These are phyloP conservation scores for Piloderma croceum DNA, from an alignment of 768 basidiomycete species.

Conservation along the genomic window DNA sequence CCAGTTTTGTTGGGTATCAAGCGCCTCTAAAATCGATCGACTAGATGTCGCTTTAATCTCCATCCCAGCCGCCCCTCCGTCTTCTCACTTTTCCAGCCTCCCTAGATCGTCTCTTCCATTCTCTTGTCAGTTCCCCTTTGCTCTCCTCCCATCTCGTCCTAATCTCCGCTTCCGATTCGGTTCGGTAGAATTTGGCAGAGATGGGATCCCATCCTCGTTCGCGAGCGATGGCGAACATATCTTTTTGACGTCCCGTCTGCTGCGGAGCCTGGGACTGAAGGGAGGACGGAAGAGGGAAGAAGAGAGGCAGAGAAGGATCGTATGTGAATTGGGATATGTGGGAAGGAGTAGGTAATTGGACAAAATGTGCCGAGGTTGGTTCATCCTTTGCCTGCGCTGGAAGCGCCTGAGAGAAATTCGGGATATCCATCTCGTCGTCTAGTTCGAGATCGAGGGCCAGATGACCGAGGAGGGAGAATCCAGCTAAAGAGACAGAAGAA, in stretches of 20 bases:
- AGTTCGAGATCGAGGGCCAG: constrained; percentile 70
- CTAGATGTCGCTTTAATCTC: no score
- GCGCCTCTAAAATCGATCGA: no score
- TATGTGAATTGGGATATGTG: constrained; percentile 30
- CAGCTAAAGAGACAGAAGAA: constrained; percentile 32
- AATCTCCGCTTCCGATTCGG: constrained; percentile 55
- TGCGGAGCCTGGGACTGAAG: constrained; percentile 10
- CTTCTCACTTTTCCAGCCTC: constrained; percentile 67
- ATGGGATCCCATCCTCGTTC: constrained; percentile 48
- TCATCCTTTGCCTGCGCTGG: constrained; percentile 4
- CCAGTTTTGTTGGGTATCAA: no score
- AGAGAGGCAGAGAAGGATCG: constrained; percentile 51
- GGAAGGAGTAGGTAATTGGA: constrained; percentile 5
- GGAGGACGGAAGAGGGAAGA: constrained; percentile 49
- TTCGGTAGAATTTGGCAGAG: constrained; percentile 43
- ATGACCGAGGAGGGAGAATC: constrained; percentile 72
- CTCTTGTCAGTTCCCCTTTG: constrained; percentile 61
- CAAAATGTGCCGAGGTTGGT: constrained; percentile 8
- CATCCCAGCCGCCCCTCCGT: constrained; percentile 45
- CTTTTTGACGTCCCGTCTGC: constrained; percentile 33
- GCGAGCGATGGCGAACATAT: constrained; percentile 44
- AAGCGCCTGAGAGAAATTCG: constrained; percentile 13
- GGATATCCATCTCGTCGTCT: constrained; percentile 45
- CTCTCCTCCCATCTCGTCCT: constrained; percentile 64
- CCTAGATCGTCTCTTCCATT: constrained; percentile 72